Conservation (phyloP, 1,284 basidiomycete species). For the Heterobasidion annosum region DNA sequence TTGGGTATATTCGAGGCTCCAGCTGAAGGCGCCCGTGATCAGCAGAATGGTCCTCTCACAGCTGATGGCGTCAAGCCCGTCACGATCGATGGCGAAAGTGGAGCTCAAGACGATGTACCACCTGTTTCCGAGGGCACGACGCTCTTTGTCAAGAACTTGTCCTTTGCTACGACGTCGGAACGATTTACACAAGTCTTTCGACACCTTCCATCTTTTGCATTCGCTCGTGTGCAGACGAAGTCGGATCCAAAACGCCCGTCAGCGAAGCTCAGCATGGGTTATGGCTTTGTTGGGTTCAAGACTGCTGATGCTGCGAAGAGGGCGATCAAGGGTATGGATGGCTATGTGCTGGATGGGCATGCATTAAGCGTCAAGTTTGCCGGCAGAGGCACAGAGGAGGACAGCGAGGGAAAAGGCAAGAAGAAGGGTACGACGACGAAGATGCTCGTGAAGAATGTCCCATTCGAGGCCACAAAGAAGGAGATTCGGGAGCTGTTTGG, state of each 20-base stretch:
- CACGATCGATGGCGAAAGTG: conserved; percentile 23
- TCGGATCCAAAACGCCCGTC: conserved; percentile 70
- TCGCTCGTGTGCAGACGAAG: conserved; percentile 90
- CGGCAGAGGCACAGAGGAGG: conserved; percentile 63
- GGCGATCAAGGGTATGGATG: conserved; percentile 76
- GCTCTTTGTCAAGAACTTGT: conserved; percentile 91
- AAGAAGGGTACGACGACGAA: conserved; percentile 64
- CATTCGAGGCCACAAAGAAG: conserved; percentile 93
- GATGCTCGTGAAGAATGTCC: conserved; percentile 95
- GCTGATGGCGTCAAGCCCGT: conserved; percentile 31
- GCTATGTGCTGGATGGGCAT: conserved; percentile 85
- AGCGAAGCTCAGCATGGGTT: conserved; percentile 84
- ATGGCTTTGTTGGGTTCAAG: conserved; percentile 92
- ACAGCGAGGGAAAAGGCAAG: conserved; percentile 32
- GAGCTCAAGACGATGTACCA: conserved; percentile 21
- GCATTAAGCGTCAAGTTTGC: conserved; percentile 82
- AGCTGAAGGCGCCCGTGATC: conserved; percentile 3
- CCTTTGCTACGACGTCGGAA: conserved; percentile 82
- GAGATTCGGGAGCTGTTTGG: conserved; percentile 85
- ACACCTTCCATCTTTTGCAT: conserved; percentile 76
- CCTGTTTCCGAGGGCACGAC: conserved; percentile 68
- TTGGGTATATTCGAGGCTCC: conserved; percentile 59
- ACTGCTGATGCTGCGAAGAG: conserved; percentile 64
- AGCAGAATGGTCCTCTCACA: conserved; percentile 8
- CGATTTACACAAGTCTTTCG: conserved; percentile 66